Evolutionary conservation across 192 early-diverging fungal genomes (phyloP).

Genomic region (Backusella liffmaniae): DNA sequence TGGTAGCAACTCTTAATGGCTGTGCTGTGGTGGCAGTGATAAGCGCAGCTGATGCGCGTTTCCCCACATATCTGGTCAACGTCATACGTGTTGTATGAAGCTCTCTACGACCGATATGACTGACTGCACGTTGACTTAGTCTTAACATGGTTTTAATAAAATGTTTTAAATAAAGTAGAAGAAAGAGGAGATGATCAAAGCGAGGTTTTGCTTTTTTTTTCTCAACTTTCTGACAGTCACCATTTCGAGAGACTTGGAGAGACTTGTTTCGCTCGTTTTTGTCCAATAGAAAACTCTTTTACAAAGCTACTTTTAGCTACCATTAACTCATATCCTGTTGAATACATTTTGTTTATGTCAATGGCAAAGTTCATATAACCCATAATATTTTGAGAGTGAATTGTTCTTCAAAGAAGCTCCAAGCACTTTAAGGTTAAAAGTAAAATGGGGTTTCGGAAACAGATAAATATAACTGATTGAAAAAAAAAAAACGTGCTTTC

Average conservation of each 20-base stretch:
- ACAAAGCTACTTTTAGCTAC: no score
- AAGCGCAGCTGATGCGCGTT: background rate
- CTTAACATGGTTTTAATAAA: background rate
- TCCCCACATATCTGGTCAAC: background rate
- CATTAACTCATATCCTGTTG: no score
- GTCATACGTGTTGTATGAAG: background rate
- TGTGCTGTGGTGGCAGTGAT: background rate
- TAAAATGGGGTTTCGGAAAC: background rate
- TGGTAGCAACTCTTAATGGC: background rate
- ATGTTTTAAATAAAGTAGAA: background rate
- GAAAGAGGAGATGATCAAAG: background rate
- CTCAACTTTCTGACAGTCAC: conserved; percentile 1
- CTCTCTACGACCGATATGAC: background rate
- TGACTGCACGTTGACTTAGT: background rate
- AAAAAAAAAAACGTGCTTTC: no score
- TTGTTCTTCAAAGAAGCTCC: background rate
- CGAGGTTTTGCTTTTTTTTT: background rate
- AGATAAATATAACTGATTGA: background rate
- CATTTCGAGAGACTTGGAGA: background rate
- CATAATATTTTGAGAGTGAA: background rate
- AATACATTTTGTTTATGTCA: background rate
- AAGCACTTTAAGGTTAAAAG: background rate
- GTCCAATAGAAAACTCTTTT: background rate
- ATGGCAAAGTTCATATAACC: background rate
- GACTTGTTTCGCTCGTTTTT: background rate